Conservation (phyloP, 768 basidiomycete species). For the Lactifluus subvellereus region DNA sequence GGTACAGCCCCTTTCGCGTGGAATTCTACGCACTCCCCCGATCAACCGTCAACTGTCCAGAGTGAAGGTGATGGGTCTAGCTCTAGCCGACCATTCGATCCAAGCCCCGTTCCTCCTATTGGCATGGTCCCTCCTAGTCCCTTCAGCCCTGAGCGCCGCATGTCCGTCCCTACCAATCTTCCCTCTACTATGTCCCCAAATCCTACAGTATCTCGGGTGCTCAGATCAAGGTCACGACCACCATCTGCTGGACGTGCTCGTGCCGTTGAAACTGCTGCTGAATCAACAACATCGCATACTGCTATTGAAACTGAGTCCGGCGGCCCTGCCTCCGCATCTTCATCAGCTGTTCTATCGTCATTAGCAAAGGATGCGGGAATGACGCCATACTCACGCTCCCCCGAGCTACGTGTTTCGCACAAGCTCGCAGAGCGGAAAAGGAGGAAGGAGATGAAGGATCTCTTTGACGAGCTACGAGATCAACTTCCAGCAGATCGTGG, state of each 20-base stretch:
- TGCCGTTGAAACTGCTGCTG: conserved; percentile 38
- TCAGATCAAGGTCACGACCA: conserved; percentile 43
- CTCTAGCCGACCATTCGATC: conserved; percentile 45
- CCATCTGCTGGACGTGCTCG: conserved; percentile 34
- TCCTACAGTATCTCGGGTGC: conserved; percentile 42
- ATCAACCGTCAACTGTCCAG: conserved; percentile 34
- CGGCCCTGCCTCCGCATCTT: conserved; percentile 22
- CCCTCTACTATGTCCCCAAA: conserved; percentile 44
- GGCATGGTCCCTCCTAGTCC: conserved; percentile 50
- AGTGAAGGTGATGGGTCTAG: conserved; percentile 23
- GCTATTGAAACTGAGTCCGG: conserved; percentile 16
- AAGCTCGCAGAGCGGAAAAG: conserved; percentile 96
- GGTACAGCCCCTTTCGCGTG: conserved; percentile 69
- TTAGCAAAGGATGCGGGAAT: conserved; percentile 30
- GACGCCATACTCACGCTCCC: conserved; percentile 92
- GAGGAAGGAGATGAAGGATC: conserved; percentile 98
- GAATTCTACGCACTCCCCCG: conserved; percentile 42
- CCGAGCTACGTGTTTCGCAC: conserved; percentile 91
- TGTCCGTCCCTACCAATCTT: conserved; percentile 55
- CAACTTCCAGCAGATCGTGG: conserved; percentile 87
- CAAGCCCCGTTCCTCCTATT: conserved; percentile 33
- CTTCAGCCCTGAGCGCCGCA: conserved; percentile 62
- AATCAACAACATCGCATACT: conserved; percentile 27
- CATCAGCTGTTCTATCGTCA: conserved; percentile 38
- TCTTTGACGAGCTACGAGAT: conserved; percentile 95